Percentiles rank a stretch among this genome's conserved stretches.
These are phyloP conservation scores for Xylaria sp. DNA, from an alignment of 2,329 filamentous ascomycete genomes.

Conservation along the genomic window DNA sequence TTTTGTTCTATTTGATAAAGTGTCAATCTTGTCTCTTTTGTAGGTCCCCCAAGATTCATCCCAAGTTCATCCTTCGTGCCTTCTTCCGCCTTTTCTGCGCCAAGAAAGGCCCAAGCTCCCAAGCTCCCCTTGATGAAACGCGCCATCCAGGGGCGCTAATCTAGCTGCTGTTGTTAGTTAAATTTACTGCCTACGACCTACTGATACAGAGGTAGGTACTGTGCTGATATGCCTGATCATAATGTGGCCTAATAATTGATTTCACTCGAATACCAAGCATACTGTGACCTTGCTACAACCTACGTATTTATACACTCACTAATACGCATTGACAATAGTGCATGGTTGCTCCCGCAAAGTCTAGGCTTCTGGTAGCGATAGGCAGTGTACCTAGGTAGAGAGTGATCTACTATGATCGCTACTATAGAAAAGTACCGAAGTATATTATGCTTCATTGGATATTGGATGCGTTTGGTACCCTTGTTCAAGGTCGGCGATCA, in stretches of 20 bases:
- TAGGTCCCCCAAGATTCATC: background rate
- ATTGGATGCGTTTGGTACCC: background rate
- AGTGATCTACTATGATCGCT: no score
- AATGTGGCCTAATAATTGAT: no score
- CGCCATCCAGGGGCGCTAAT: background rate
- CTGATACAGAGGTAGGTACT: no score
- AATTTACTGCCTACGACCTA: background rate
- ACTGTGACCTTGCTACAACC: no score
- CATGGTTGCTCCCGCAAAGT: no score
- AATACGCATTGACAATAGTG: no score
- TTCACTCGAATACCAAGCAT: no score
- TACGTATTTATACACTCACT: no score
- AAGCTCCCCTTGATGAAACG: constrained; percentile 18
- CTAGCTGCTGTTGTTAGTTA: background rate
- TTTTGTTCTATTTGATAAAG: background rate
- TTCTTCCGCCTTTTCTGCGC: background rate
- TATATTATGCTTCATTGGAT: background rate
- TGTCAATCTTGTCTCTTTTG: background rate
- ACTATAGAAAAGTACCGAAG: no score
- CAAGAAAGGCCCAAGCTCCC: constrained; percentile 12
- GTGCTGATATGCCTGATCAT: no score
- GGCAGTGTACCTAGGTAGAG: no score
- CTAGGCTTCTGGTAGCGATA: no score
- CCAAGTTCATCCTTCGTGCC: background rate
- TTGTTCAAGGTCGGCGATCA: constrained; percentile 6